Evolutionary conservation across 2,329 filamentous ascomycete genomes (phyloP).

Genomic region (Cordyceps militaris): DNA sequence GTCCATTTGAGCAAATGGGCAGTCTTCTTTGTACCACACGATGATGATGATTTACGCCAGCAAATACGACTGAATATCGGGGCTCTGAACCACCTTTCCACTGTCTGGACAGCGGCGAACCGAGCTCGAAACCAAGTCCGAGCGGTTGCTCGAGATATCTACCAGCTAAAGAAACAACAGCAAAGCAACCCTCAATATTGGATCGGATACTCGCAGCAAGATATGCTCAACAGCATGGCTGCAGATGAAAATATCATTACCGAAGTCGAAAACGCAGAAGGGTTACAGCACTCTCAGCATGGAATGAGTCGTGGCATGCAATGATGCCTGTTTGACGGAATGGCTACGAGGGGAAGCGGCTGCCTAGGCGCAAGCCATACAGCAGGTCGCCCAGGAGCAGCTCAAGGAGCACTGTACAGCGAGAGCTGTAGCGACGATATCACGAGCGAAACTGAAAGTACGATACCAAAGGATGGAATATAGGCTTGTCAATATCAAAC

Average conservation of each 20-base stretch:
- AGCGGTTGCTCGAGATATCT: slow-evolving; percentile 72
- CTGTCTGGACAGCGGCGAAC: slow-evolving; percentile 66
- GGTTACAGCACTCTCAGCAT: slow-evolving; percentile 15
- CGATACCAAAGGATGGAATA: too few relatives aligned
- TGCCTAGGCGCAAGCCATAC: neutral
- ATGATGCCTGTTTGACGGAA: neutral
- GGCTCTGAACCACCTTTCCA: slow-evolving; percentile 60
- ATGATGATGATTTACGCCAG: slow-evolving; percentile 63
- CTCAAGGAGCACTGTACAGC: neutral
- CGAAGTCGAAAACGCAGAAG: slow-evolving; percentile 41
- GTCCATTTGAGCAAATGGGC: slow-evolving; percentile 77
- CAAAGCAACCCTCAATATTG: slow-evolving; percentile 47
- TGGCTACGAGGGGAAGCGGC: neutral
- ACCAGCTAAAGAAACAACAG: slow-evolving; percentile 49
- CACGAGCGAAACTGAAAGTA: neutral
- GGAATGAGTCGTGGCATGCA: slow-evolving; percentile 8
- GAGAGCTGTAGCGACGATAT: neutral
- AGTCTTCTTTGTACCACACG: slow-evolving; percentile 50
- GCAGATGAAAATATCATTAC: slow-evolving; percentile 53
- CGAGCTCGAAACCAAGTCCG: slow-evolving; percentile 67
- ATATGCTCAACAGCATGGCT: slow-evolving; percentile 48
- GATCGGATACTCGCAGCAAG: slow-evolving; percentile 47
- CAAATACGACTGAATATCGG: slow-evolving; percentile 73
- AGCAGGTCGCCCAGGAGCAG: neutral
- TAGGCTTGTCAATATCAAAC: neutral